Percentiles rank a stretch among this genome's conserved stretches.
Conservation (phyloP, 768 basidiomycete genomes). For the Mycena floridula region DNA sequence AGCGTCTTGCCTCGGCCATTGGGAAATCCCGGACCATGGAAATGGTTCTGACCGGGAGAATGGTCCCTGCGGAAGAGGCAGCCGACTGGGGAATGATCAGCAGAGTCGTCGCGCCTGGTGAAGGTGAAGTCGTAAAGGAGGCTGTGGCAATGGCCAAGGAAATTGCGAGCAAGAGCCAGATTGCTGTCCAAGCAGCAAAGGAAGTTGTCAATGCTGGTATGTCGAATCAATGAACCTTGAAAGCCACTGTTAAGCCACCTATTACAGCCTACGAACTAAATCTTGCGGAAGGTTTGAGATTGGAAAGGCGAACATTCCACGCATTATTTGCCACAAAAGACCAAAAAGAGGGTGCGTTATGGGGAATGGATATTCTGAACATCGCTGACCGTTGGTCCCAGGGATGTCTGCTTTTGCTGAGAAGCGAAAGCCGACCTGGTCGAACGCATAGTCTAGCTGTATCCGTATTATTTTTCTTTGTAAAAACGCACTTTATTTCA, state of each 20-base stretch:
- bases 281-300: slow-evolving; percentile 75
- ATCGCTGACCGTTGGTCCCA: slow-evolving; percentile 22
- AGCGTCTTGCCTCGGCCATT: slow-evolving; percentile 77
- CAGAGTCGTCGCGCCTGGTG: slow-evolving; percentile 68
- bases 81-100: slow-evolving; percentile 84
- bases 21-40: slow-evolving; percentile 97
- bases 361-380: neutral
- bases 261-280: slow-evolving; percentile 71
- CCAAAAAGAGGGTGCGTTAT: slow-evolving; percentile 82
- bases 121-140: slow-evolving; percentile 79
- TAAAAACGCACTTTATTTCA: neutral
- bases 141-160: slow-evolving; percentile 73
- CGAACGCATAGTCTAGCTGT: slow-evolving; percentile 35
- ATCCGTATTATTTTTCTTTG: neutral
- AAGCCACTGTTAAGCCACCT: neutral
- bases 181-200: slow-evolving; percentile 84
- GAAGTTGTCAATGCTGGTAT: slow-evolving; percentile 89
- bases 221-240: slow-evolving; percentile 9
- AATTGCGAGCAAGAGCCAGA: slow-evolving; percentile 76
- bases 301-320: slow-evolving; percentile 90
- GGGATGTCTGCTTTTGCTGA: slow-evolving; percentile 95
- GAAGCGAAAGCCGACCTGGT: slow-evolving; percentile 86
- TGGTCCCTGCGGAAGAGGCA: slow-evolving; percentile 75
- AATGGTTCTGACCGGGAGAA: slow-evolving; percentile 83
- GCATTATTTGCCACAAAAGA: slow-evolving; percentile 88